Evolutionary conservation across 2,329 filamentous ascomycete species (phyloP), one percentile per base, ranked within the genome.

Genomic region (Xylaria sp.): DNA sequence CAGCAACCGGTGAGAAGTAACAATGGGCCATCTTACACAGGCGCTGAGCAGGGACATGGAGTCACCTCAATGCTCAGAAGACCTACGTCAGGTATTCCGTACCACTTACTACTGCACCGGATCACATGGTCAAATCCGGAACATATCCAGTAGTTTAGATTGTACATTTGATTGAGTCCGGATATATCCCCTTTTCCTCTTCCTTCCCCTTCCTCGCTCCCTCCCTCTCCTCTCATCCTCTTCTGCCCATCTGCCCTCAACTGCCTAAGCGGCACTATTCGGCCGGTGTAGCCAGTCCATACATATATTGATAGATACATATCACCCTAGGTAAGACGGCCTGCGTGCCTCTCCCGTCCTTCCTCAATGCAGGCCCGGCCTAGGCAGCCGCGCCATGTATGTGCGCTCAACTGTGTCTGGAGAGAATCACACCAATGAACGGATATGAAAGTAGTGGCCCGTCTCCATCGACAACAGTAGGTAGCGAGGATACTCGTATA

Each of bases 401-500:
- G 29, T 6, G 29, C 29, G 29, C 11, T 34, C 6, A 34, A 13
- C 9, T 34, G 29, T 34, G 16, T 13, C 29, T 13, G 29, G 29
- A 34, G 29, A 34, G 8, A 34, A 34, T 7, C 39, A 37, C 24
- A 21, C 18, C 42, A 29, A 39, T 22, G 26, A 24, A 44, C 39
- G 48, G 5, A 22, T 48, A 24, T 16, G 26, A 45, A 18, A 52
- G 34, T 8, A 37, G 16, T 13, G 48, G 4, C 20, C 29, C 6
- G 29, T 34, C 11, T 13, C 29, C 29, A 34, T 34, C 29, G 3
- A 13, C 16, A 44, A 29, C 18, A 41, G 22, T 6, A 49, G 52
- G 62, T 64, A 66, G 61, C 9, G 16, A 34, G 6, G 29, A 34
- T 13, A 13, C 6, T n/a, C n/a, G 29, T 4, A 11, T 13, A 34